phyloP scores from a whole-genome alignment of 495 filamentous ascomycete species.

The Hypoxylon cercidicola region DNA sequence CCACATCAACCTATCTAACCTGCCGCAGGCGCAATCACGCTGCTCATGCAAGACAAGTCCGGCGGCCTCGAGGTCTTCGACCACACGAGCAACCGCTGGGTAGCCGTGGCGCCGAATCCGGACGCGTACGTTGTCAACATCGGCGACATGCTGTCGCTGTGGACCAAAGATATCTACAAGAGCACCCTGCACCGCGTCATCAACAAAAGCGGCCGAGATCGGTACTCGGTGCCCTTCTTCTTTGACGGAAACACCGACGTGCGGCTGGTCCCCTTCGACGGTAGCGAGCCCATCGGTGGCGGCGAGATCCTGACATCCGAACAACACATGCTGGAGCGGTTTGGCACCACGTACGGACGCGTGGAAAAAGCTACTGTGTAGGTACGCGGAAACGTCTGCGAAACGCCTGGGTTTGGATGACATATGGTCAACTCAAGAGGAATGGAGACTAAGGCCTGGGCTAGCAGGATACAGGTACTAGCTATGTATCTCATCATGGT shows the following conservation, averaged over 20 bases:
- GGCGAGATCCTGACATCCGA: slow-evolving; percentile 45
- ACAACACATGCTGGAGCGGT: slow-evolving; percentile 44
- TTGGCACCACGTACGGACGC: slow-evolving; percentile 29
- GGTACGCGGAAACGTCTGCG: not conserved
- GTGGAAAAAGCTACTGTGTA: slow-evolving; percentile 15
- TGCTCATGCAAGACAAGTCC: slow-evolving; percentile 55
- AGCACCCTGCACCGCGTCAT: slow-evolving; percentile 62
- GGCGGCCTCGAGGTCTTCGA: slow-evolving; percentile 59
- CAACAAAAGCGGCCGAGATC: slow-evolving; percentile 57
- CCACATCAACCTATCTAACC: not conserved
- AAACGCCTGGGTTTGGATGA: no score
- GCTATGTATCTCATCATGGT: no score
- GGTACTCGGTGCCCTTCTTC: slow-evolving; percentile 63
- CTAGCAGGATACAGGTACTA: no score
- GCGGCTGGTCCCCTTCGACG: slow-evolving; percentile 49
- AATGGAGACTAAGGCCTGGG: no score
- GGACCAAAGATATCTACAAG: slow-evolving; percentile 58
- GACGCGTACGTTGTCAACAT: slow-evolving; percentile 66
- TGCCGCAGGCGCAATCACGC: slow-evolving; percentile 52
- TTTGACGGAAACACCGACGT: slow-evolving; percentile 54
- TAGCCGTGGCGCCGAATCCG: slow-evolving; percentile 56
- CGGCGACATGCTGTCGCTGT: slow-evolving; percentile 58
- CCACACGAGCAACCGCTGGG: slow-evolving; percentile 44
- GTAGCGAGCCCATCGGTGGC: slow-evolving; percentile 21
- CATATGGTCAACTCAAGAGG: no score